phyloP scores from a whole-genome alignment of 495 filamentous ascomycete species.

The Bacidia gigantensis region DNA sequence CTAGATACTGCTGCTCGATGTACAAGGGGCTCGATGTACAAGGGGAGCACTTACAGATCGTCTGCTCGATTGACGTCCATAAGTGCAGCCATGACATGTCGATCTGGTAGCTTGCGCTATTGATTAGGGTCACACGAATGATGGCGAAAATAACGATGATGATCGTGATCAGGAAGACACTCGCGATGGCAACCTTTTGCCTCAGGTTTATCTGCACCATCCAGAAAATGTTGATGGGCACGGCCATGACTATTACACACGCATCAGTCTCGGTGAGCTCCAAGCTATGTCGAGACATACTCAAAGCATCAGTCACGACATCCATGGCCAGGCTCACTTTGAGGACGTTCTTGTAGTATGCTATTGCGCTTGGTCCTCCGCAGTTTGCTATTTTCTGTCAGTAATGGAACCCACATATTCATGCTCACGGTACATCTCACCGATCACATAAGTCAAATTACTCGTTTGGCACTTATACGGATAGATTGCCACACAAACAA shows the following conservation, averaged over 20 bases:
- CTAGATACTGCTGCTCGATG: neutral
- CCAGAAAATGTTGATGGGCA: too few relatives aligned
- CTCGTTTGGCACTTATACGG: neutral
- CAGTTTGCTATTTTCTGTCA: neutral
- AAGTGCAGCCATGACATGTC: neutral
- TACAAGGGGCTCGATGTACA: neutral
- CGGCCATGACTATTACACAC: too few relatives aligned
- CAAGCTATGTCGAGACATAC: too few relatives aligned
- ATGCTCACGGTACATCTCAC: neutral
- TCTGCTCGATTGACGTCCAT: neutral
- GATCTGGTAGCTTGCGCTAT: too few relatives aligned
- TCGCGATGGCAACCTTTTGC: too few relatives aligned
- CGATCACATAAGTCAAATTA: neutral
- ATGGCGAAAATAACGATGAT: too few relatives aligned
- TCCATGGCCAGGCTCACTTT: neutral
- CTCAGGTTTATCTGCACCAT: too few relatives aligned
- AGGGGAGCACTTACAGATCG: neutral
- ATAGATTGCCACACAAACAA: neutral
- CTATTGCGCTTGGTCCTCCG: neutral
- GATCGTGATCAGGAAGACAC: too few relatives aligned
- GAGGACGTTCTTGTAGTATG: neutral
- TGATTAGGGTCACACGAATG: too few relatives aligned
- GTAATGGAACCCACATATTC: neutral
- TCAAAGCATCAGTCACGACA: conserved; percentile 3
- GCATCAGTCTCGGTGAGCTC: too few relatives aligned